Conservation (phyloP, 768 basidiomycete genomes). For the Postia placenta region DNA sequence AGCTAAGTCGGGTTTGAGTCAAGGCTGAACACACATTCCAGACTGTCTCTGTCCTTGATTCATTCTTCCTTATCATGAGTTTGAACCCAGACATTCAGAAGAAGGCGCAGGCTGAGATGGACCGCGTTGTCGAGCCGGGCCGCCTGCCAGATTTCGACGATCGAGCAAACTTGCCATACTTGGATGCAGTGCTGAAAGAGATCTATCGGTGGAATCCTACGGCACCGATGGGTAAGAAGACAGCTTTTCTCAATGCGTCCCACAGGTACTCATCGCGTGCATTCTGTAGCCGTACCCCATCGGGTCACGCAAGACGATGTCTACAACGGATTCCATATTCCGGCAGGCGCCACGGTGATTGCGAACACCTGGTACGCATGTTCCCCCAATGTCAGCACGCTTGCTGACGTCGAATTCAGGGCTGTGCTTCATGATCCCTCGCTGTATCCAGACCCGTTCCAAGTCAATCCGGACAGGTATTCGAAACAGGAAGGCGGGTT, state of each 20-base stretch:
- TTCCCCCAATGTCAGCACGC: not conserved
- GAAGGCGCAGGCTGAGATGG: conserved; percentile 38
- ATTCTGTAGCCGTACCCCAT: not conserved
- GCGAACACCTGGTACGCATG: conserved; percentile 10
- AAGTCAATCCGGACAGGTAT: conserved; percentile 8
- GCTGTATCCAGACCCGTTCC: conserved; percentile 6
- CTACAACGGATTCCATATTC: conserved; percentile 12
- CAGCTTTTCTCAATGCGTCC: not conserved
- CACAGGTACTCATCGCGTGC: not conserved
- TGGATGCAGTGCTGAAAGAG: conserved; percentile 34
- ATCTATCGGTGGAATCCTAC: conserved; percentile 16
- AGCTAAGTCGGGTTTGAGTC: no score
- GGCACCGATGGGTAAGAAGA: not conserved
- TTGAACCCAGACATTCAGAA: conserved; percentile 32
- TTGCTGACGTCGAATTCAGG: conserved; percentile 4
- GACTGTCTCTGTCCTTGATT: conserved; percentile 34
- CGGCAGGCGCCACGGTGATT: conserved; percentile 9
- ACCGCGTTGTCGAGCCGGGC: conserved; percentile 32
- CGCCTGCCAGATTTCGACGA: conserved; percentile 36
- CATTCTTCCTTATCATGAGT: conserved; percentile 35
- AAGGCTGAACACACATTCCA: conserved; percentile 10
- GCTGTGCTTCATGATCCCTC: not conserved
- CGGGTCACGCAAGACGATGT: conserved; percentile 2
- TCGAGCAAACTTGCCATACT: conserved; percentile 33
- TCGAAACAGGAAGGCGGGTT: conserved; percentile 2